phyloP scores from a whole-genome alignment of 345 rosid genomes.

The Ceriops decandra region DNA sequence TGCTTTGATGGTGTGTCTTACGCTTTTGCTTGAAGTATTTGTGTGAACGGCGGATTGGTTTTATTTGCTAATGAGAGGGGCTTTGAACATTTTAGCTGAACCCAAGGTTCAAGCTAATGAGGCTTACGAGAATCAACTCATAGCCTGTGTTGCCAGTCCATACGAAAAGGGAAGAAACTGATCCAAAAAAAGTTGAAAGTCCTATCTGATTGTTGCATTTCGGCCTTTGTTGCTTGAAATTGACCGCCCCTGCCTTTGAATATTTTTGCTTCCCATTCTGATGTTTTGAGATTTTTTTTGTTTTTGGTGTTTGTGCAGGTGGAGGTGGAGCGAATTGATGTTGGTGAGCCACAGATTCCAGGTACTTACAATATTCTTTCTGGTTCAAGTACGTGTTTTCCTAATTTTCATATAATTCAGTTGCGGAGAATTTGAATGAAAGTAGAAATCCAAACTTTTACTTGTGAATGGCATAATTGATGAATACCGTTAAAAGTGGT shows the following conservation, averaged over 20 bases:
- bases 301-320: constrained; percentile 37
- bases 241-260: not conserved
- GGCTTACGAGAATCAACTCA: no score
- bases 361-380: constrained; percentile 34
- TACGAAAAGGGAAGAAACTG: no score
- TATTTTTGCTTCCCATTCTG: not conserved
- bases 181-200: not conserved
- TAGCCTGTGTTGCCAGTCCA: no score
- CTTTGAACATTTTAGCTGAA: no score
- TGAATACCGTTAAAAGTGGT: not conserved
- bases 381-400: constrained; percentile 1
- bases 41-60: no score
- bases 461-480: not conserved
- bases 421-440: not conserved
- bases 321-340: constrained; percentile 78
- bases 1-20: no score
- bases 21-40: no score
- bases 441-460: not conserved
- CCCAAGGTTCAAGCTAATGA: no score
- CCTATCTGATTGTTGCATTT: not conserved
- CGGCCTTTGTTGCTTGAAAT: not conserved
- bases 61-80: no score
- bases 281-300: not conserved
- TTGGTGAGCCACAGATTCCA: constrained; percentile 49
- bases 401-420: not conserved